These are phyloP conservation scores for Suillus ampliporus DNA, from an alignment of 768 basidiomycete species.

Conservation along the genomic window DNA sequence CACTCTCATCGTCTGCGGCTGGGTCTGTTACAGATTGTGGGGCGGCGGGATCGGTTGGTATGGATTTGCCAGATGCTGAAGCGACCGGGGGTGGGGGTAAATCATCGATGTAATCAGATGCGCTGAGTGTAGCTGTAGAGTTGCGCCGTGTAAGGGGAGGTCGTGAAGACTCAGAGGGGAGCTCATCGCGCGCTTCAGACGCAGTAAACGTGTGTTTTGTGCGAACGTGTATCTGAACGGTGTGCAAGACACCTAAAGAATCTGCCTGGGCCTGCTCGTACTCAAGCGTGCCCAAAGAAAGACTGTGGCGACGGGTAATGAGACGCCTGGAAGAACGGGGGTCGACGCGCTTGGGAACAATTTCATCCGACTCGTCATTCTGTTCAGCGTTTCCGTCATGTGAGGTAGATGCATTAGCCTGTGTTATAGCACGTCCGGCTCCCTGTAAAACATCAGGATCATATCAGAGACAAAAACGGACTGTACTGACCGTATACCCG, in stretches of 20 bases:
- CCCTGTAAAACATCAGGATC: slow-evolving; percentile 47
- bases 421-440: slow-evolving; percentile 72
- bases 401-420: slow-evolving; percentile 66
- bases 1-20: slow-evolving; percentile 16
- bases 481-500: slow-evolving; percentile 63
- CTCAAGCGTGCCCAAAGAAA: slow-evolving; percentile 52
- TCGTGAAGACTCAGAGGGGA: slow-evolving; percentile 26
- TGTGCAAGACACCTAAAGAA: slow-evolving; percentile 59
- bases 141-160: slow-evolving; percentile 52
- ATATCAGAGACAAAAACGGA: slow-evolving; percentile 6
- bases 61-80: slow-evolving; percentile 11
- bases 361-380: slow-evolving; percentile 66
- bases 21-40: slow-evolving; percentile 37
- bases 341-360: slow-evolving; percentile 36
- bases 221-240: slow-evolving; percentile 67
- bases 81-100: slow-evolving; percentile 24
- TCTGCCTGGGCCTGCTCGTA: slow-evolving; percentile 41
- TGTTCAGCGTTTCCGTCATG: slow-evolving; percentile 54
- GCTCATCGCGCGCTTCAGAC: slow-evolving; percentile 23
- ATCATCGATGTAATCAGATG: slow-evolving; percentile 26
- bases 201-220: slow-evolving; percentile 61
- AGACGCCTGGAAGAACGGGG: slow-evolving; percentile 44
- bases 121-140: slow-evolving; percentile 45
- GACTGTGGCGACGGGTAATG: slow-evolving; percentile 63
- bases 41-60: slow-evolving; percentile 28